Evolutionary conservation across 164 flowering plant genomes (phyloP).

Genomic region (Aristolochia fimbriata): DNA sequence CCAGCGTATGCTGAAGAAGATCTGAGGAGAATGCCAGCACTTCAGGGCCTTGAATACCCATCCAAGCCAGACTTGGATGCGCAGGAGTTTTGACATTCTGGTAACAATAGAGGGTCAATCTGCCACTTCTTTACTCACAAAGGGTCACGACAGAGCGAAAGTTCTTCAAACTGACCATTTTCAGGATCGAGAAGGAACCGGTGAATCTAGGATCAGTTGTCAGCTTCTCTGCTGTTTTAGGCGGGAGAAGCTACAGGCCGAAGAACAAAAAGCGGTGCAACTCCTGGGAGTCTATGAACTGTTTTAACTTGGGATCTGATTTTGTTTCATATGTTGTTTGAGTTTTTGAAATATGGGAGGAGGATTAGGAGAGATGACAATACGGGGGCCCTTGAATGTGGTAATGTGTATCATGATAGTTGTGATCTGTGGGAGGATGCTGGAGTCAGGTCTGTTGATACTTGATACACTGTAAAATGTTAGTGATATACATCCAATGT

Average conservation of each 20-base stretch:
- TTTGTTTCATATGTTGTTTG: too few species aligned
- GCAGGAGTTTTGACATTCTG: constrained; percentile 41
- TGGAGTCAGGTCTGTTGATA: too few species aligned
- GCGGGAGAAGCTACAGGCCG: background rate
- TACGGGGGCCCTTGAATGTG: too few species aligned
- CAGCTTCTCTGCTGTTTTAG: background rate
- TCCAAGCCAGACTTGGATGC: constrained; percentile 71
- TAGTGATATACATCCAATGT: too few species aligned
- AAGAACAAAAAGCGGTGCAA: background rate
- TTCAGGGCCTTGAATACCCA: constrained; percentile 93
- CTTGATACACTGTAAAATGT: too few species aligned
- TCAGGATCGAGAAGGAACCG: background rate
- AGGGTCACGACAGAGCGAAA: background rate
- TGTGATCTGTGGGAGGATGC: too few species aligned
- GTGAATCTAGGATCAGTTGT: background rate
- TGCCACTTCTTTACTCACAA: background rate
- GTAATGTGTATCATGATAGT: too few species aligned
- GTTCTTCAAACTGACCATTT: background rate
- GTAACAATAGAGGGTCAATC: background rate
- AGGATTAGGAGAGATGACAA: too few species aligned
- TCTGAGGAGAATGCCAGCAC: constrained; percentile 68
- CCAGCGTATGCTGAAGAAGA: constrained; percentile 82
- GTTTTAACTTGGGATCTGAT: too few species aligned
- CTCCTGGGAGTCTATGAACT: too few species aligned
- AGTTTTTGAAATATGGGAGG: too few species aligned